These are phyloP conservation scores for Tricholomella constricta DNA, from an alignment of 768 basidiomycete species.

Conservation along the genomic window DNA sequence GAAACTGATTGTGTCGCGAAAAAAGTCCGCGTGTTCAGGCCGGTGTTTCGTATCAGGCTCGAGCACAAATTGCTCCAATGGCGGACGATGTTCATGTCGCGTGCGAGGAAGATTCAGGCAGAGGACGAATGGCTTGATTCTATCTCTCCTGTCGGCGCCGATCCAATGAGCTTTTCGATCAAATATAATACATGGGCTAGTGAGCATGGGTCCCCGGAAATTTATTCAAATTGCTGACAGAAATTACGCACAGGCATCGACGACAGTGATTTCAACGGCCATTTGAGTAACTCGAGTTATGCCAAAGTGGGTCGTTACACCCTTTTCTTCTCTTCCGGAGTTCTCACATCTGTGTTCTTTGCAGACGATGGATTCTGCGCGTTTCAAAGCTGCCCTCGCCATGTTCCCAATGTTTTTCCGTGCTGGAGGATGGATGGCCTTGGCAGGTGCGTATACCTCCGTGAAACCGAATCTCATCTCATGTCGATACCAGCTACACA, in stretches of 20 bases:
- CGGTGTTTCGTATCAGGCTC: constrained; percentile 39
- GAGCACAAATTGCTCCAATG: constrained; percentile 33
- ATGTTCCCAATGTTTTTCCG: constrained; percentile 60
- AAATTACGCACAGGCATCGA: constrained; percentile 50
- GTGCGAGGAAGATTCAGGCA: constrained; percentile 29
- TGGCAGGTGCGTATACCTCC: constrained; percentile 45
- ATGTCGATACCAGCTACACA: constrained; percentile 50
- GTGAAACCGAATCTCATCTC: neutral
- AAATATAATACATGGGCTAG: constrained; percentile 56
- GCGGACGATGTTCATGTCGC: constrained; percentile 40
- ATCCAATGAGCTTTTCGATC: constrained; percentile 52
- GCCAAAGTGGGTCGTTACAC: constrained; percentile 51
- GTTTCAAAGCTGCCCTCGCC: constrained; percentile 48
- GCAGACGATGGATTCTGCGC: constrained; percentile 49
- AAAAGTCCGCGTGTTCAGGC: constrained; percentile 56
- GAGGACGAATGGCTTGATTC: constrained; percentile 48
- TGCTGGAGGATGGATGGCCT: constrained; percentile 61
- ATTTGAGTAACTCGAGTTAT: constrained; percentile 83
- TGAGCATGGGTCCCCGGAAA: constrained; percentile 35
- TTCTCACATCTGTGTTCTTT: neutral
- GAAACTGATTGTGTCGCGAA: neutral
- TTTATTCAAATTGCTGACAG: neutral
- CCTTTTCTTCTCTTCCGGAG: neutral
- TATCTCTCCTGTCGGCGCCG: constrained; percentile 52
- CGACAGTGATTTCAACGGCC: constrained; percentile 72